These are phyloP conservation scores for barley (Hordeum vulgare) DNA, from an alignment of 176 grass and related monocot species.

Conservation along the genomic window MorexV3_pseudomolecules_assembly NC_058518.1:255265461-255265960, in stretches of 20 bases:
- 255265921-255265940: slow-evolving; percentile 48
- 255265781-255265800: slow-evolving; percentile 55
- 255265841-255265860: slow-evolving; percentile 42
- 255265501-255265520: not conserved
- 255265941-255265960: slow-evolving; percentile 45
- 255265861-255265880: slow-evolving; percentile 48
- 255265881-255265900: slow-evolving; percentile 65
- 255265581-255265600: no score
- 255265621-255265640: no score
- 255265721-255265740: slow-evolving; percentile 60
- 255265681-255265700: not conserved
- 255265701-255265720: slow-evolving; percentile 13
- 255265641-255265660: no score
- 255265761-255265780: slow-evolving; percentile 39
- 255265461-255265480: no score
- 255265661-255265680: no score
- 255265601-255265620: no score
- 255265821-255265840: slow-evolving; percentile 16
- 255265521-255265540: not conserved
- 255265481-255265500: no score
- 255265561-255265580: not conserved
- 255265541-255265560: not conserved
- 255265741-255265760: slow-evolving; percentile 28
- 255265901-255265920: slow-evolving; percentile 40
- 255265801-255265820: slow-evolving; percentile 20